Base-by-base conservation (phyloP, 1,139 yeast species). In the Geotrichum carabidarum region DNA sequence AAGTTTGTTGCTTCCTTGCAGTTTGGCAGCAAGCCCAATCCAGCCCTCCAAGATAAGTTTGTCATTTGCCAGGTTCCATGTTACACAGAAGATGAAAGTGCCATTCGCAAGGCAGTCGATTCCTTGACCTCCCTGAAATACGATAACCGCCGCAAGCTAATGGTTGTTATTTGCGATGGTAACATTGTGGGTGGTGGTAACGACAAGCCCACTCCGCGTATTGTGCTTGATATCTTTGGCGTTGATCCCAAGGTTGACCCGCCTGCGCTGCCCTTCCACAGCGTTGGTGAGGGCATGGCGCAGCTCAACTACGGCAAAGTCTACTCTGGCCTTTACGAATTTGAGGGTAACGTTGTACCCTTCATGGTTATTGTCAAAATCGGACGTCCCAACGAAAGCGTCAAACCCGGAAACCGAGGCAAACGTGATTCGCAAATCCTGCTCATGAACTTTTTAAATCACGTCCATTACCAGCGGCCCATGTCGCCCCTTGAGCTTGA, bases 361-460 rank as follows among this genome's bases (percentile, higher is more conserved):
- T 73, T 60, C 58, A 58, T 73, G 38, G 73, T 72, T 6, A 63
- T 73, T 34, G 74, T 71, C 44, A 73, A 73, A 58, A 68, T 67
- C n/a, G 76, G 76, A 4, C 62, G 68, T 37, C 71, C 72, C 1
- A 61, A 63, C 12, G 76, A 73, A 56, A 50, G 57, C 8, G 55
- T 61, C 38, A 60, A 68, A 17, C 75, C 77, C 2, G 77, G 77
- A 11, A 73, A 73, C 59, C 64, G 77, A 52, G 77, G 77, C 32
- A 73, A 73, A 60, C 73, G 77, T 49, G 77, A 73, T 60, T 72
- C 76, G 2, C 77, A 73, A 60, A 66, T 73, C 51, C 53, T 73
- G 44, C 54, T 73, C 51, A 70, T 73, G 74, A 70, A 68, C 47
- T 72, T 72, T 61, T 60, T 73, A 53, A 73, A 73, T 60, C 66